Evolutionary conservation across 2,329 filamentous ascomycete species (phyloP).

Genomic region (Biscogniauxia mediterranea): DNA sequence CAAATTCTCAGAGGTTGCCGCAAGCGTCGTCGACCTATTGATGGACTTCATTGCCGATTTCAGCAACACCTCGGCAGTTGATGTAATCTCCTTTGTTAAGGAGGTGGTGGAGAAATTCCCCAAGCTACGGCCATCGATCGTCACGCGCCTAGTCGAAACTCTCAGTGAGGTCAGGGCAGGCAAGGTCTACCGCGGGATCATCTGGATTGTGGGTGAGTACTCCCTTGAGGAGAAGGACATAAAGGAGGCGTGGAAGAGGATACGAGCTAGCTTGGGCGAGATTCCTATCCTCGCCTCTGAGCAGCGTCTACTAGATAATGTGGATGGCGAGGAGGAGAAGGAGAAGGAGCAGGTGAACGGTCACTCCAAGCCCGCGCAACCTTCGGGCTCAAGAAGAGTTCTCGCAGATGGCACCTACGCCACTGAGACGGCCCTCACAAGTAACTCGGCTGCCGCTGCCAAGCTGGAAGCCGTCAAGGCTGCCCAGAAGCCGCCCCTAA

Average conservation of each 20-base stretch:
- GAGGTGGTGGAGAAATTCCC: slow-evolving; percentile 99
- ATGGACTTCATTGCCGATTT: slow-evolving; percentile 99
- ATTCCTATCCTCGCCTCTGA: slow-evolving; percentile 96
- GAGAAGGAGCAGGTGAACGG: slow-evolving; percentile 71
- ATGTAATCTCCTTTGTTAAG: slow-evolving; percentile 98
- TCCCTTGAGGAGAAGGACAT: slow-evolving; percentile 93
- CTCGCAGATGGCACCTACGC: slow-evolving; percentile 96
- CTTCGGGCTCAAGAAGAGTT: slow-evolving; percentile 85
- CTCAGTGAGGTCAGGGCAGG: slow-evolving; percentile 91
- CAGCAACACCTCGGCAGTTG: slow-evolving; percentile 93
- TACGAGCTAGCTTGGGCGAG: slow-evolving; percentile 89
- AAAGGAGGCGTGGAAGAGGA: slow-evolving; percentile 93
- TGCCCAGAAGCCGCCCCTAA: slow-evolving; percentile 90
- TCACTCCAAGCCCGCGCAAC: slow-evolving; percentile 69
- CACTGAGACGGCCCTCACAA: slow-evolving; percentile 93
- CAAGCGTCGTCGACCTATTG: slow-evolving; percentile 90
- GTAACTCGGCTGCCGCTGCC: slow-evolving; percentile 83
- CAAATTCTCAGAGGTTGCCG: slow-evolving; percentile 97
- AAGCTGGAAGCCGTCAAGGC: slow-evolving; percentile 96
- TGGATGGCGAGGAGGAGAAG: slow-evolving; percentile 66
- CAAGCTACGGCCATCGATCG: slow-evolving; percentile 79
- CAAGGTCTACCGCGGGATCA: slow-evolving; percentile 92
- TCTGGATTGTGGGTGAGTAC: slow-evolving; percentile 98
- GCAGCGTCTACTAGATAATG: slow-evolving; percentile 84
- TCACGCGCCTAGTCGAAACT: slow-evolving; percentile 84